phyloP scores from a whole-genome alignment of 306 rosid species.

The Ormosia emarginata region DNA sequence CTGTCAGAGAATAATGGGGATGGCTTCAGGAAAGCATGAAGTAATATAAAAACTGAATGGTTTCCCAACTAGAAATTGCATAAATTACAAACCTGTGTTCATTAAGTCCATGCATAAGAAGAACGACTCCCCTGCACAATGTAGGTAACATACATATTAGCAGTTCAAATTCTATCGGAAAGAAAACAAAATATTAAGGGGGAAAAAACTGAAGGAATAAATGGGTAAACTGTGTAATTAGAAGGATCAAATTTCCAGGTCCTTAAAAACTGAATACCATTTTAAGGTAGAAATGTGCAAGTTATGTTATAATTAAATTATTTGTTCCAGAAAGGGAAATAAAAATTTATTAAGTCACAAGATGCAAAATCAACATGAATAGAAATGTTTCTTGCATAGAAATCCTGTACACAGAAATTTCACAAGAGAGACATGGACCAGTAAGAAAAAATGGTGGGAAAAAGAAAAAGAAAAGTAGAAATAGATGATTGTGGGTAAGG shows the following conservation, averaged over 20 bases:
- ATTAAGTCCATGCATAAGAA: slow-evolving; percentile 87
- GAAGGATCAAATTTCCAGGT: neutral
- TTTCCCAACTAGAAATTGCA: neutral
- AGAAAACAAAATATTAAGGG: neutral
- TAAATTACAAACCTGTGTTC: slow-evolving; percentile 77
- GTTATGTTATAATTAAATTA: neutral
- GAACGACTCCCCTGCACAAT: slow-evolving; percentile 77
- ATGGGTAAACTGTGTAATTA: neutral
- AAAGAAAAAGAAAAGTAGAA: no score
- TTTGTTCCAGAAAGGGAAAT: slow-evolving; percentile 3
- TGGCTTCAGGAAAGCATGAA: slow-evolving; percentile 15
- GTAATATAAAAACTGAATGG: neutral
- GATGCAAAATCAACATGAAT: neutral
- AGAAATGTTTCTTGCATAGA: no score
- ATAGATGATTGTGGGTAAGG: no score
- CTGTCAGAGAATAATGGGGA: slow-evolving; percentile 42
- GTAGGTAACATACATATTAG: slow-evolving; percentile 6
- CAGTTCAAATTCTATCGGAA: neutral
- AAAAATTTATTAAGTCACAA: neutral
- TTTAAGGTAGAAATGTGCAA: neutral
- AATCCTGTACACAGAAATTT: no score
- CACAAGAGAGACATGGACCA: no score
- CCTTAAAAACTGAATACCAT: neutral
- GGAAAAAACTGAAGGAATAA: neutral
- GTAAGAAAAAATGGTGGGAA: no score